These are phyloP conservation scores for Golovinomyces cichoracearum DNA, from an alignment of 2,329 filamentous ascomycete species.

Conservation along the genomic window DNA sequence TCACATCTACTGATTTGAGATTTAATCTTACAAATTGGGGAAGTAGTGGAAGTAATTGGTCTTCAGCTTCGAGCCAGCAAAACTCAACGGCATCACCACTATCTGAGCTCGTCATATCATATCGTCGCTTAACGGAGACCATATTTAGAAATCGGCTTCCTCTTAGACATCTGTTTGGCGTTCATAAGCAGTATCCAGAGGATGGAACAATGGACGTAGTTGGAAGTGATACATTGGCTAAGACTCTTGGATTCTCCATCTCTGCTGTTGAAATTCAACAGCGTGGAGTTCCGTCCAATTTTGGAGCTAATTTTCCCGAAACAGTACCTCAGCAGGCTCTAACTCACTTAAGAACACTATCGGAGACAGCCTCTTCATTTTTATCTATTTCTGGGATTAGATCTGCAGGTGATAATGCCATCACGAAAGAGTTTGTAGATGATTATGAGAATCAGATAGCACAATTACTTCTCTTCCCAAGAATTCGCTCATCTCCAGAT, in stretches of 20 bases:
- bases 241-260: constrained; percentile 57
- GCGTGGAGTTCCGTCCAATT: constrained; percentile 51
- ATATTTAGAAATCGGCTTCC: constrained; percentile 28
- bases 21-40: constrained; percentile 9
- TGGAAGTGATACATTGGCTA: constrained; percentile 32
- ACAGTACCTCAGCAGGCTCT: constrained; percentile 63
- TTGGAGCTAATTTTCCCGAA: constrained; percentile 50
- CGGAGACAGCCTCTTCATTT: constrained; percentile 72
- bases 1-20: constrained; percentile 4
- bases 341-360: constrained; percentile 65
- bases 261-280: constrained; percentile 77
- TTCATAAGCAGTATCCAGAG: background rate
- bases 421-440: constrained; percentile 38
- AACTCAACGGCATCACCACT: constrained; percentile 20
- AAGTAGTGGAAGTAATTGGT: constrained; percentile 10
- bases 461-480: constrained; percentile 32
- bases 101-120: constrained; percentile 32
- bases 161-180: constrained; percentile 14
- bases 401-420: constrained; percentile 30
- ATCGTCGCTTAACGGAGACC: constrained; percentile 33
- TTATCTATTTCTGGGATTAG: constrained; percentile 48
- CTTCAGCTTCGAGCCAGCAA: constrained; percentile 15
- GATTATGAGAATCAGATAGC: constrained; percentile 48
- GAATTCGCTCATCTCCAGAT: background rate
- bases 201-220: constrained; percentile 21